phyloP scores from a whole-genome alignment of 176 grass and related monocot species.

The Tillandsia fasciculata region DNA sequence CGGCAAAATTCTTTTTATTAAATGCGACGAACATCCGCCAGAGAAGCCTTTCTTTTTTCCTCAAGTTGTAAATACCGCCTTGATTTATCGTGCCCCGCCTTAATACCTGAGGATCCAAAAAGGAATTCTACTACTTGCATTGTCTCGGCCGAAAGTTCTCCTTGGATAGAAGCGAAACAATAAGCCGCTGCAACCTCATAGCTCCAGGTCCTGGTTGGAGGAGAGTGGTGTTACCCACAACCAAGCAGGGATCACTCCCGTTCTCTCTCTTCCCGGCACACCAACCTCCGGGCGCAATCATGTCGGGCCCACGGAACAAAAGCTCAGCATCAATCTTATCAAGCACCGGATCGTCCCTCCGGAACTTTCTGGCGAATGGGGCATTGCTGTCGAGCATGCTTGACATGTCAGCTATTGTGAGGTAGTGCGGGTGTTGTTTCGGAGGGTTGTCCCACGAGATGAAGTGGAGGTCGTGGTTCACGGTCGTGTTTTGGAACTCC shows the following conservation, averaged over 20 bases:
- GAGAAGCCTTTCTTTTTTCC: too few relatives aligned
- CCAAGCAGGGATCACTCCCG: constrained; percentile 40
- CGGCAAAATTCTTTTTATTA: too few relatives aligned
- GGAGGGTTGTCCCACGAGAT: constrained; percentile 90
- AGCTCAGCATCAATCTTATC: constrained; percentile 58
- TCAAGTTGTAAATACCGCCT: too few relatives aligned
- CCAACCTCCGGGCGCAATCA: constrained; percentile 53
- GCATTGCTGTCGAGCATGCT: constrained; percentile 49
- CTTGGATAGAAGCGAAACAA: constrained; percentile 46
- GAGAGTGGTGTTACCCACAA: constrained; percentile 17
- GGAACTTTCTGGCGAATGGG: constrained; percentile 81
- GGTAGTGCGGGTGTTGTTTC: constrained; percentile 68
- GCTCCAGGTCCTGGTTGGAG: constrained; percentile 44
- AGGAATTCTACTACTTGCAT: constrained; percentile 30
- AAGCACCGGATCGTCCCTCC: constrained; percentile 37
- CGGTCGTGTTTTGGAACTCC: constrained; percentile 65
- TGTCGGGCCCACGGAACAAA: constrained; percentile 18
- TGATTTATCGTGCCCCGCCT: too few relatives aligned
- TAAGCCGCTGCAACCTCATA: constrained; percentile 35
- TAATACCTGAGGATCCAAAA: background rate
- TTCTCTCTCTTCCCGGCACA: constrained; percentile 36
- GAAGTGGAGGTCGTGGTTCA: constrained; percentile 79
- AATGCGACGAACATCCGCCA: too few relatives aligned
- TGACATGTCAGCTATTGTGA: constrained; percentile 43
- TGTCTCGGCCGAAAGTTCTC: constrained; percentile 60